Base-by-base conservation (phyloP, 2,329 filamentous ascomycete genomes). In the Apiospora phragmitis region DNA sequence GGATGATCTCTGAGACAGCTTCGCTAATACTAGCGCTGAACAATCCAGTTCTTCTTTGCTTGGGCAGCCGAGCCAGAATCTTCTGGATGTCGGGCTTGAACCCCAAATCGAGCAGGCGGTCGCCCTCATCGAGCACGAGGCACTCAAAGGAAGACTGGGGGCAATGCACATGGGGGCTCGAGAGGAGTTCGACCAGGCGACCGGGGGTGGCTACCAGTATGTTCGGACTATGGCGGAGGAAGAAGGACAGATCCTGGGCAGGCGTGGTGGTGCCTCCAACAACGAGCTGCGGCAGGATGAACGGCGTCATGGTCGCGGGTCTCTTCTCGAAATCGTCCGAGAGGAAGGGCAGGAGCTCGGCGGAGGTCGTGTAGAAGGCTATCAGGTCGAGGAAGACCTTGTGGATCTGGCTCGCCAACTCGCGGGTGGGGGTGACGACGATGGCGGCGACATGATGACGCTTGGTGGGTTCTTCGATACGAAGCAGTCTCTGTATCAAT, bases 11-110 rank as follows among this genome's bases (percentile, higher is more conserved):
- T 73, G 95, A 92, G 0, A 99, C 93, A 1, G 96, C 96, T 79
- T 98, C 96, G 76, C 93, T 96, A n/a, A 99, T 93, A 77, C 93
- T 97, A 16, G 96, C 96, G 77, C 94, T 97, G 82, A 98, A 99
- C 0, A 99, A 84, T 0, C 96, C 96, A 0, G 96, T 99, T 67
- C 96, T 89, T 68, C 96, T 88, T 80, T 99, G 96, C 79, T 99
- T 99, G 0, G 96, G 96, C 7, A 99, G 83, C 21, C 93, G 89
- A 0, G 90, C 89, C 29, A 99, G 84, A 51, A 98, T 97, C 70
- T 90, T 93, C 75, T 96, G 94, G 38, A 99, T 82, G 75, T 97
- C 94, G 70, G 93, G 91, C 80, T 97, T 96, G 82, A 99, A 98
- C 7, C 97, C 96, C 29, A 98, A 87, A 81, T 99, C 96, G 14